A percentile compares a stretch with the other conserved stretches of the same genome.
Conservation (phyloP, 2,329 filamentous ascomycete genomes). For the Fusarium clavum region DNA sequence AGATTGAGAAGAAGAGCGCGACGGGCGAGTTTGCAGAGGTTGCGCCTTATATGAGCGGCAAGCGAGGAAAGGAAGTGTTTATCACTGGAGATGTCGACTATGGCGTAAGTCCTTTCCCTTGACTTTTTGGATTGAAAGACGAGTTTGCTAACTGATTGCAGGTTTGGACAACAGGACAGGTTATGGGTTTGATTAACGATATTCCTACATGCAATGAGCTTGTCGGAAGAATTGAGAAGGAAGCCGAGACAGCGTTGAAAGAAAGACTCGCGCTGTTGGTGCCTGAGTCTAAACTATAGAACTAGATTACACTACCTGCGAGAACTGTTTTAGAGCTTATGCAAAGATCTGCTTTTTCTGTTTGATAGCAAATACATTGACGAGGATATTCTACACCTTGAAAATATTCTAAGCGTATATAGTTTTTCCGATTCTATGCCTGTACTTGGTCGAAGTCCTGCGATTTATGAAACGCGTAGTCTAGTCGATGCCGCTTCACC, state of each 20-base stretch:
- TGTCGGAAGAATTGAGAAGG: constrained; percentile 78
- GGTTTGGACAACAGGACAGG: constrained; percentile 98
- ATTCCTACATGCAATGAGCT: constrained; percentile 80
- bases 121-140: neutral
- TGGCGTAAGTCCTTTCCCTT: constrained; percentile 71
- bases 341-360: neutral
- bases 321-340: constrained; percentile 24
- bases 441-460: constrained; percentile 28
- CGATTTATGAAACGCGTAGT: constrained; percentile 37
- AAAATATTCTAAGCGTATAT: constrained; percentile 12
- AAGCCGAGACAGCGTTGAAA: constrained; percentile 75
- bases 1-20: constrained; percentile 84
- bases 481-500: constrained; percentile 35
- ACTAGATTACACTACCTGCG: constrained; percentile 14
- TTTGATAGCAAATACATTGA: constrained; percentile 11
- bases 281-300: constrained; percentile 69
- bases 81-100: constrained; percentile 89
- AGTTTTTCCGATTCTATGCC: neutral
- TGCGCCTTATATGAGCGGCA: constrained; percentile 86
- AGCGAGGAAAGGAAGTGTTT: constrained; percentile 92
- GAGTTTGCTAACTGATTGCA: constrained; percentile 51
- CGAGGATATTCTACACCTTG: constrained; percentile 7
- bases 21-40: constrained; percentile 92
- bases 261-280: constrained; percentile 68
- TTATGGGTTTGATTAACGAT: constrained; percentile 89